Base-by-base conservation (phyloP, 1,284 basidiomycete genomes). In the Sporisorium graminicola region DNA sequence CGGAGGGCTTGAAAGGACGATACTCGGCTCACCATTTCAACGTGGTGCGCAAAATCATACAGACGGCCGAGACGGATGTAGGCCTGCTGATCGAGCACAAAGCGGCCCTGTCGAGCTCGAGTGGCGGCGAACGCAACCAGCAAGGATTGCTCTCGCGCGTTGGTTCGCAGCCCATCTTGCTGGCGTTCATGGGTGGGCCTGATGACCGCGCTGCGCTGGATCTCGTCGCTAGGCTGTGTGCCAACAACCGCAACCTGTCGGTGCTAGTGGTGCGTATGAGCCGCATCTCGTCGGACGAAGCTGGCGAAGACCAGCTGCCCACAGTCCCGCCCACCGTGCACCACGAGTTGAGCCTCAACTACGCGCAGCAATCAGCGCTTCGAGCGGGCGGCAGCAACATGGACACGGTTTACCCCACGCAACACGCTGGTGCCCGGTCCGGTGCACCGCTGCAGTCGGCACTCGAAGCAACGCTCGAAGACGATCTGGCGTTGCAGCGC, bases 151-250 rank as follows among this genome's bases (percentile, higher is more conserved):
- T 73, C 14, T 54, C 77, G 5, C 69, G 64, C 20, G 68, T 58
- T 79, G 80, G 70, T 80, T 50, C 52, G 82, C 86, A 35, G 90
- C 58, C 91, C 77, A 86, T 95, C 57, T 91, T 95, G 87, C 85
- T 96, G 42, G 92, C 93, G 0, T 97, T 96, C 89, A 92, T 94
- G 84, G 95, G 94, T 55, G 95, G 95, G 0, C 91, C 93, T 0
- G 95, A 98, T 85, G 95, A 97, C 82, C 90, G 95, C 2, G 89
- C 93, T 10, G 93, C 94, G 0, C 87, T 97, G 26, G 61, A 69
- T 18, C 59, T 83, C 1, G 67, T 79, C 1, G 42, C 65, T 9
- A 22, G 71, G 22, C 67, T 82, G 8, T 77, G 75, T 27, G 71
- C 66, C 22, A 63, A 63, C 63, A 83, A 83, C 42, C 66, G 65